Evolutionary conservation across 495 filamentous ascomycete species (phyloP), one percentile per base, ranked within the genome.

Genomic region (Aspergillus indologenus): DNA sequence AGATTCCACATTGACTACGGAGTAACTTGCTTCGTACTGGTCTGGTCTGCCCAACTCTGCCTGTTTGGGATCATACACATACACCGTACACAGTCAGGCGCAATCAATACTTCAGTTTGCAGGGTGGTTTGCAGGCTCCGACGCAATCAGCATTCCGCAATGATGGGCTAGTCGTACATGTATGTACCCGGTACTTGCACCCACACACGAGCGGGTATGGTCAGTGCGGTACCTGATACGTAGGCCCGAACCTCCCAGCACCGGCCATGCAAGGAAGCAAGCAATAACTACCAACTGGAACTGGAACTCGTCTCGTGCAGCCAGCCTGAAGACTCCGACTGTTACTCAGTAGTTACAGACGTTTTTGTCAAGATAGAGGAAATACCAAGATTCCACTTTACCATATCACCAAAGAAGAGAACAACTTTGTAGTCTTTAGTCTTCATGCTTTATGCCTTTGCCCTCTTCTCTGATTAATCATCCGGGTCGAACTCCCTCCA

Each of bases 171-270:
- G n/a, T n/a, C n/a, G 26, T 29, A 29, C 26, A 29, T 29, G 9
- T 29, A 29, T 29, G 61, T 63, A 63, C 51, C 43, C 48, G 49
- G 59, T 62, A 65, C 60, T 56, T 61, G 53, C 31, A 14, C 8
- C n/a, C 6, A 43, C 23, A 34, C 45, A 51, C 26, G 21, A 48
- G 47, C 48, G 48, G 49, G 6, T 29, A 49, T 60, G 56, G 56
- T 21, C 53, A 56, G 57, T 55, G 59, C 53, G 53, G 63, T 65
- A 65, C 63, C 59, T 47, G 57, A 56, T 61, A 65, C 58, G 19
- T 29, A 5, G 11, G 24, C 48, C 48, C 24, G 48, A n/a, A 11
- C 55, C 31, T 49, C 45, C 20, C 52, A 40, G 46, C 55, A 49
- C 21, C 55, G 49, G 45, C 9, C 45, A 21, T 45, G 22, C 43